Percentiles rank a stretch among this genome's conserved stretches.
These are phyloP conservation scores for Geotrichum siamense DNA, from an alignment of 1,139 yeast genomes.

Conservation along the genomic window DNA sequence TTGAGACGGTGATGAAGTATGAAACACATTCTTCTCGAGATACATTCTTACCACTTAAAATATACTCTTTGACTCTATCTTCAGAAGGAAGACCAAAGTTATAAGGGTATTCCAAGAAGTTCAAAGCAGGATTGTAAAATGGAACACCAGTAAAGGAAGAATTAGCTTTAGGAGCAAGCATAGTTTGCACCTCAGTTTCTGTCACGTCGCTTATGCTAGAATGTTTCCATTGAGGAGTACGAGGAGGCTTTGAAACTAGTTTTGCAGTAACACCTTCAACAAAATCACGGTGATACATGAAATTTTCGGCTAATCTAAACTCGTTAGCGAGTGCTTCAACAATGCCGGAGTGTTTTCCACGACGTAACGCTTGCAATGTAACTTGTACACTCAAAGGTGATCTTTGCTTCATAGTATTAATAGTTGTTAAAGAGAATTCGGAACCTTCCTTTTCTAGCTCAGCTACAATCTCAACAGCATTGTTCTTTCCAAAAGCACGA, in stretches of 20 bases:
- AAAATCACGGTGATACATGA: constrained; percentile 60
- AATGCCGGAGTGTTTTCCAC: constrained; percentile 54
- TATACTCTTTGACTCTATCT: constrained; percentile 47
- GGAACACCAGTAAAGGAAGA: constrained; percentile 32
- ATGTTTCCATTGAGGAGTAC: constrained; percentile 51
- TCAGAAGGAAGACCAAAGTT: constrained; percentile 76
- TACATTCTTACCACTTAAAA: constrained; percentile 66
- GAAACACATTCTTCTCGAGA: constrained; percentile 58
- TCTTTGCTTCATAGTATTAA: constrained; percentile 48
- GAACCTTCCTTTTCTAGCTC: constrained; percentile 51
- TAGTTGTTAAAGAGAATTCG: constrained; percentile 58
- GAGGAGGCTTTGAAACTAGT: constrained; percentile 52
- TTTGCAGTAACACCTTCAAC: constrained; percentile 71
- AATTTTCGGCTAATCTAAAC: constrained; percentile 67
- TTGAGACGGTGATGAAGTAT: constrained; percentile 48
- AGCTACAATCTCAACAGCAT: constrained; percentile 56
- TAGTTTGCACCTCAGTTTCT: constrained; percentile 2
- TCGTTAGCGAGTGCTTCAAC: constrained; percentile 66
- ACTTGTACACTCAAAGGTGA: constrained; percentile 78
- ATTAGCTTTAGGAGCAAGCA: constrained; percentile 23
- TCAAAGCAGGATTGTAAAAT: constrained; percentile 41
- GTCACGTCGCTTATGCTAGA: constrained; percentile 33
- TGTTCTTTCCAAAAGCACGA: constrained; percentile 50
- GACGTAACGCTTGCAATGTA: constrained; percentile 60
- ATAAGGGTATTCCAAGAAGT: constrained; percentile 62